Conservation (phyloP, 768 basidiomycete genomes). For the Pisolithus albus region DNA sequence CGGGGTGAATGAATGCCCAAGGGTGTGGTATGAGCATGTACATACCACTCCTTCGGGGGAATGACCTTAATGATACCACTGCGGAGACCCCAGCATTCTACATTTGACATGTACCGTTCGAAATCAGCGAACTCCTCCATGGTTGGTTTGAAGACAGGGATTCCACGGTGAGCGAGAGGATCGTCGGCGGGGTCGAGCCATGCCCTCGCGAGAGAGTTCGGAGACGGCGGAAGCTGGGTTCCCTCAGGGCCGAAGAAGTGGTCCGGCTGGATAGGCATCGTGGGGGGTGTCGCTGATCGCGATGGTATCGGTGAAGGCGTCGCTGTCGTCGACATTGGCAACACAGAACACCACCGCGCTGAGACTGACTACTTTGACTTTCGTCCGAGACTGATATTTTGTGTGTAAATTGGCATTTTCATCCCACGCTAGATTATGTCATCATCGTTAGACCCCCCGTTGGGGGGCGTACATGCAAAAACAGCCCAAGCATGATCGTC, state of each 20-base stretch:
- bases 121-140: constrained; percentile 91
- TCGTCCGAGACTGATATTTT: no score
- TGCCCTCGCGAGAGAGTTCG: constrained; percentile 51
- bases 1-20: constrained; percentile 12
- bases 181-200: constrained; percentile 79
- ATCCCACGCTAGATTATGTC: no score
- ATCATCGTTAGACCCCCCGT: background rate
- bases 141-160: constrained; percentile 93
- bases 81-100: constrained; percentile 84
- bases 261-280: constrained; percentile 61
- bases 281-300: constrained; percentile 47
- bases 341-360: no score
- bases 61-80: constrained; percentile 97
- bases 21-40: constrained; percentile 9
- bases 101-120: constrained; percentile 78
- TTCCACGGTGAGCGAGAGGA: constrained; percentile 76
- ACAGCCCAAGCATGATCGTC: background rate
- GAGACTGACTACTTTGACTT: no score
- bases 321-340: background rate
- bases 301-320: constrained; percentile 32
- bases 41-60: constrained; percentile 90
- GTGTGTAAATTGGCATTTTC: no score
- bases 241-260: constrained; percentile 69
- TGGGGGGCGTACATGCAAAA: background rate
- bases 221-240: constrained; percentile 45